A percentile compares a stretch with the other conserved stretches of the same genome.
phyloP scores from a whole-genome alignment of 108 stramenopile species.

The Seminavis robusta region DNA sequence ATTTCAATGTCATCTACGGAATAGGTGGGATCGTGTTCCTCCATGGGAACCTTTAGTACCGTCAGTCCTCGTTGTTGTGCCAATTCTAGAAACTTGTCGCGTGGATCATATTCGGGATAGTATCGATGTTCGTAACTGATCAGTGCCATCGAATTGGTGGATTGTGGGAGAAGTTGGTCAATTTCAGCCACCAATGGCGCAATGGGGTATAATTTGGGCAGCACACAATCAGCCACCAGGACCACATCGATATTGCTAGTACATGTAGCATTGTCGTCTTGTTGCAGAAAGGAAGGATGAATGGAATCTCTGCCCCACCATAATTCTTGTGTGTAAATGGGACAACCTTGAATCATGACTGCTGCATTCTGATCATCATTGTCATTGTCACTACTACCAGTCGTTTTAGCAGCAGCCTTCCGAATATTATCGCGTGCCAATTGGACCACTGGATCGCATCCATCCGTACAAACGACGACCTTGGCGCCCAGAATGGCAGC shows the following conservation, averaged over 20 bases:
- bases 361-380: neutral
- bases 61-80: conserved; percentile 27
- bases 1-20: conserved; percentile 68
- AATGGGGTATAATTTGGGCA: conserved; percentile 92
- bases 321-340: conserved; percentile 42
- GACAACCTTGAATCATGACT: conserved; percentile 20
- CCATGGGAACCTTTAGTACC: conserved; percentile 27
- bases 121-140: conserved; percentile 66
- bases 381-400: neutral
- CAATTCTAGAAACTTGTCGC: conserved; percentile 43
- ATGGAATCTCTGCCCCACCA: conserved; percentile 63
- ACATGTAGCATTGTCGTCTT: neutral
- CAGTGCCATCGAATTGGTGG: conserved; percentile 26
- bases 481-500: conserved; percentile 72
- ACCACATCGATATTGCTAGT: conserved; percentile 36
- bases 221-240: conserved; percentile 83
- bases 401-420: conserved; percentile 7
- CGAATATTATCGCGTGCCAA: conserved; percentile 64
- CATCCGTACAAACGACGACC: conserved; percentile 76
- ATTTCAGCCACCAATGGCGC: conserved; percentile 79
- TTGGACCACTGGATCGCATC: conserved; percentile 58
- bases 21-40: conserved; percentile 51
- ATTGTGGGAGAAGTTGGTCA: conserved; percentile 35
- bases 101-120: conserved; percentile 62
- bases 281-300: neutral